Conservation (phyloP, 2,329 filamentous ascomycete species). For the Sclerotinia trifoliorum region DNA sequence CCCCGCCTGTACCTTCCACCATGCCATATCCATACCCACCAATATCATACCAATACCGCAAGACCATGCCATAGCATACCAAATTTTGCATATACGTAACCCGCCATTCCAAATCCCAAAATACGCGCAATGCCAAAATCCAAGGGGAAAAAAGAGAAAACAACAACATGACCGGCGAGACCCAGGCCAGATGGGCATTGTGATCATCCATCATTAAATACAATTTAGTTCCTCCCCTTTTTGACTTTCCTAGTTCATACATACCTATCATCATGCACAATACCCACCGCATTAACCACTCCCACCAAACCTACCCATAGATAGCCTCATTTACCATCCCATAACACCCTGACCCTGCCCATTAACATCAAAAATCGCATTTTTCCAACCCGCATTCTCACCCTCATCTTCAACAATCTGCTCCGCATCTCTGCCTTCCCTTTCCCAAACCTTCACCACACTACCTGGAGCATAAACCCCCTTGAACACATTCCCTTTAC, state of each 20-base stretch:
- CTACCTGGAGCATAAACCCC: conserved; percentile 87
- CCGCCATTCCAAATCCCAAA: not conserved
- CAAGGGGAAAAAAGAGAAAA: not conserved
- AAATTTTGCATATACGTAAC: not conserved
- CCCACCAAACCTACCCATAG: not conserved
- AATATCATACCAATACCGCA: no score
- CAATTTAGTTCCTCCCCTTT: not conserved
- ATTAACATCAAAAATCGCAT: conserved; percentile 8
- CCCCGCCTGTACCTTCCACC: not conserved
- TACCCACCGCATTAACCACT: not conserved
- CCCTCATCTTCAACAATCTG: conserved; percentile 73
- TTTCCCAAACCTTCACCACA: conserved; percentile 84
- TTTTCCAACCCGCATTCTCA: conserved; percentile 62
- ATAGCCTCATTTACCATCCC: not conserved
- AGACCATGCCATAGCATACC: not conserved
- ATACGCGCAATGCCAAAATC: not conserved
- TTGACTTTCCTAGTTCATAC: not conserved
- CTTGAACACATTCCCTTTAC: conserved; percentile 66
- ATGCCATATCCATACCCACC: no score
- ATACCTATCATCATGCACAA: not conserved
- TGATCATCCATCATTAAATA: conserved; percentile 1
- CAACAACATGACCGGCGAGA: not conserved
- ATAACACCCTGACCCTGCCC: conserved; percentile 10
- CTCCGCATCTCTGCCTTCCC: conserved; percentile 67
- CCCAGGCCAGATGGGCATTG: not conserved